A percentile compares a stretch with the other conserved stretches of the same genome.
Conservation (phyloP, 148 eudicot genomes). For the Oxyria digyna region DNA sequence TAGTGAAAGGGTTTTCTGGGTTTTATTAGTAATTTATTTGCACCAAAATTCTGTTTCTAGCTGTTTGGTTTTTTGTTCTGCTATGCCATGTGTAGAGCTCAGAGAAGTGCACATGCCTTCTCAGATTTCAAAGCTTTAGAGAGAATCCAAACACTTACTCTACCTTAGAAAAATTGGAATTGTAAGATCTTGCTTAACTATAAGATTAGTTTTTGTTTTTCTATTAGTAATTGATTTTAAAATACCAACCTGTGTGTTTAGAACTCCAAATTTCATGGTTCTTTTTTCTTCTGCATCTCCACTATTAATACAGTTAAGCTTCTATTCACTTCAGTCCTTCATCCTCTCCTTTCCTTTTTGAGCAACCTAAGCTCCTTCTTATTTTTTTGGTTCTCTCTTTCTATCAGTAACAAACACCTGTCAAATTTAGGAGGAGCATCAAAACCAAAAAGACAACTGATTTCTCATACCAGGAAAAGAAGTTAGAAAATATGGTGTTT, state of each 20-base stretch:
- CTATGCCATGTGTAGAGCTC: slow-evolving; percentile 59
- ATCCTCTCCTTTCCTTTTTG: neutral
- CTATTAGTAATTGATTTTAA: too few species aligned
- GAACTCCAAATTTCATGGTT: too few species aligned
- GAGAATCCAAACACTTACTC: too few species aligned
- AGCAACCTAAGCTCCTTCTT: too few species aligned
- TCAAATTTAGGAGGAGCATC: neutral
- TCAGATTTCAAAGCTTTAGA: slow-evolving; percentile 51
- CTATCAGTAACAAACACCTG: neutral
- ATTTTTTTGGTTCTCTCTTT: neutral
- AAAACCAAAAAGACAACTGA: neutral
- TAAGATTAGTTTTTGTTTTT: slow-evolving; percentile 4
- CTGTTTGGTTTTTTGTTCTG: neutral
- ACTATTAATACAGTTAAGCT: neutral
- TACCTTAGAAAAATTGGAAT: too few species aligned
- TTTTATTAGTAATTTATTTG: neutral
- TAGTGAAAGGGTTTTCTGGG: neutral
- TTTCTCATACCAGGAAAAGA: neutral
- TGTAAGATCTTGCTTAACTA: slow-evolving; percentile 22
- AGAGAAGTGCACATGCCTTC: slow-evolving; percentile 74
- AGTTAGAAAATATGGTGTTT: neutral
- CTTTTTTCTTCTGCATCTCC: neutral
- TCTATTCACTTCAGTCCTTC: neutral
- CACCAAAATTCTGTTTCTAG: neutral
- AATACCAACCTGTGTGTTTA: too few species aligned